Evolutionary conservation across 1,139 yeast species (phyloP).

Genomic region (Yamadazyma pseudoaaseri): DNA sequence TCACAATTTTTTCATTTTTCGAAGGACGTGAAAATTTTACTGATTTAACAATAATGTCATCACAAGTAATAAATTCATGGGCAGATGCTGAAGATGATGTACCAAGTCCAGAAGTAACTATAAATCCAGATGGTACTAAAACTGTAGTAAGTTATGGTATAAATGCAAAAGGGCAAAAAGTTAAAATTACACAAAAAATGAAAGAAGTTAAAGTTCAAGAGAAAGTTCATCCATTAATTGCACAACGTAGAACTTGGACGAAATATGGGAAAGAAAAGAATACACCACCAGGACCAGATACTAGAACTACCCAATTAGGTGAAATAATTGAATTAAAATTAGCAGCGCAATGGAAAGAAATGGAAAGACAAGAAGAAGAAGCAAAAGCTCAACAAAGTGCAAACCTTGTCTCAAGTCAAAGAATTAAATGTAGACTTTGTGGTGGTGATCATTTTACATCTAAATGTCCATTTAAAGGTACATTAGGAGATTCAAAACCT

Average conservation of each 20-base stretch:
- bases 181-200: slow-evolving; percentile 83
- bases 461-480: slow-evolving; percentile 94
- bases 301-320: slow-evolving; percentile 84
- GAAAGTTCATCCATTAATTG: slow-evolving; percentile 75
- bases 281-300: slow-evolving; percentile 82
- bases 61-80: slow-evolving; percentile 52
- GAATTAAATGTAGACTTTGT: slow-evolving; percentile 84
- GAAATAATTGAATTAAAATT: slow-evolving; percentile 73
- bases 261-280: slow-evolving; percentile 84
- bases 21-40: slow-evolving; percentile 3
- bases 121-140: slow-evolving; percentile 85
- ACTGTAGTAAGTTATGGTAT: slow-evolving; percentile 78
- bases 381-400: slow-evolving; percentile 55
- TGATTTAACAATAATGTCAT: slow-evolving; percentile 26
- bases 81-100: slow-evolving; percentile 70
- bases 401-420: slow-evolving; percentile 45
- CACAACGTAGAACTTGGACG: slow-evolving; percentile 68
- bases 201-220: slow-evolving; percentile 76
- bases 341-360: slow-evolving; percentile 73
- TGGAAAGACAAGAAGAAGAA: slow-evolving; percentile 56
- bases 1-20: slow-evolving; percentile 2
- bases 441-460: slow-evolving; percentile 92
- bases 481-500: slow-evolving; percentile 54
- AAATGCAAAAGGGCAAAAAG: slow-evolving; percentile 79
- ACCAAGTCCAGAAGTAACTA: slow-evolving; percentile 66